Base-by-base conservation (phyloP, 129 eudicot species). In the Centrapalus pauciflorus region DNA sequence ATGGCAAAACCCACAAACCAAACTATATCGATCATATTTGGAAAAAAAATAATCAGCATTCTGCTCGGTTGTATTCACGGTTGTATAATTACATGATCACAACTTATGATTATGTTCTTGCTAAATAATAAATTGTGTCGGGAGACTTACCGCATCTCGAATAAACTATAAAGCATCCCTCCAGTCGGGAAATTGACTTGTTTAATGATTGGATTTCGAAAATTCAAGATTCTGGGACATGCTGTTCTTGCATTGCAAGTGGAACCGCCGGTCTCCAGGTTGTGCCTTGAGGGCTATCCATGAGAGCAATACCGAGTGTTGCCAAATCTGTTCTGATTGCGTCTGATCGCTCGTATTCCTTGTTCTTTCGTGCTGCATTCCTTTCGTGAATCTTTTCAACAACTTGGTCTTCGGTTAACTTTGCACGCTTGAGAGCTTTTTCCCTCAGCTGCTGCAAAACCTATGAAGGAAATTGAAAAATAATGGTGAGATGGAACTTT, bases 251-350 rank as follows among this genome's bases (percentile, higher is more conserved):
- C 81, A 93, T 60, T 6, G 89, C 81, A 43, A 80, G 84, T 0
- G 98, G 98, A 80, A 88, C 43, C 20, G 82, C 89, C 2, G 98
- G 98, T 82, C 96, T 86, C 98, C 98, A 93, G 23, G 83, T 70
- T 1, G 98, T 88, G 71, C 96, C 95, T 10, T 86, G 84, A 0
- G 98, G 95, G 70, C 78, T 86, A 73, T 93, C 98, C 96, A 88
- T 93, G 41, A 93, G 81, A 65, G 96, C 82, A 61, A 85, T 84
- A 27, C 96, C 98, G 5, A 80, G 63, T 48, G 76, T 55, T 50
- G 89, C 89, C 79, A 88, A 80, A 8, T 93, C 92, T 72, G 85
- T 71, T 37, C 96, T 84, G 55, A 88, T 88, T 38, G 78, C 82
- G 58, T 93, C 98, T 0, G 92, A 93, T 64, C 78, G 82, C 72